Base-by-base conservation (phyloP, 176 grass and related monocot genomes). In the Rhynchospora tenuis region DNA sequence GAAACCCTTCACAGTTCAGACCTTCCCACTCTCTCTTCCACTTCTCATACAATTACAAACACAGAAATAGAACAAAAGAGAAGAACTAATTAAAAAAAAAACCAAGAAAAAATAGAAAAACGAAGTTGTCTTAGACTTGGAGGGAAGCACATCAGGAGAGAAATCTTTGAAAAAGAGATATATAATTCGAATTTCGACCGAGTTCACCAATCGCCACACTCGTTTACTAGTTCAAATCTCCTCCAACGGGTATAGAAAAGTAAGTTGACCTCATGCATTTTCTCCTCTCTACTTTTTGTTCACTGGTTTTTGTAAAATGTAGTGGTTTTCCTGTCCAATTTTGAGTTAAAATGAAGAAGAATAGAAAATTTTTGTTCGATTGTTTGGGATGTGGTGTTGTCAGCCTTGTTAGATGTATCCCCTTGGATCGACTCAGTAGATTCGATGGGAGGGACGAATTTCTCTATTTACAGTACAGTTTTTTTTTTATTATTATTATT, bases 261-360 rank as follows among this genome's bases (percentile, higher is more conserved):
- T 64, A 62, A 82, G 80, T 66, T 28, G 15, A 64, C 7, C 27
- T 62, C 20, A 64, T 82, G 80, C 80, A 82, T 64, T 50, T 50
- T 65, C 16, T 64, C 12, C 43, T 81, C 22, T 8, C 24, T n/a
- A n/a, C n/a, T 64, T 64, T 59, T 22, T 38, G 20, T 20, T 45
- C 58, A 61, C 3, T 47, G 3, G 26, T 81, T 81, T 61, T 26
- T 3, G 24, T 50, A 11, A 11, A 82, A 82, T 68, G 80, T 68
- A 17, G 43, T 7, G 13, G 61, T 68, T 82, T 38, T 63, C 1
- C 9, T 46, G 60, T 52, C 13, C 11, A 28, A 51, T 51, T 82
- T 29, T 6, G 13, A 2, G 66, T 64, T 79, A n/a, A 19, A 67
- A 77, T 17, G 44, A 65, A 82, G 80, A 82, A 10, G 54, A 51